phyloP scores from a whole-genome alignment of 345 rosid genomes.

The Cardiospermum halicacabum region DNA sequence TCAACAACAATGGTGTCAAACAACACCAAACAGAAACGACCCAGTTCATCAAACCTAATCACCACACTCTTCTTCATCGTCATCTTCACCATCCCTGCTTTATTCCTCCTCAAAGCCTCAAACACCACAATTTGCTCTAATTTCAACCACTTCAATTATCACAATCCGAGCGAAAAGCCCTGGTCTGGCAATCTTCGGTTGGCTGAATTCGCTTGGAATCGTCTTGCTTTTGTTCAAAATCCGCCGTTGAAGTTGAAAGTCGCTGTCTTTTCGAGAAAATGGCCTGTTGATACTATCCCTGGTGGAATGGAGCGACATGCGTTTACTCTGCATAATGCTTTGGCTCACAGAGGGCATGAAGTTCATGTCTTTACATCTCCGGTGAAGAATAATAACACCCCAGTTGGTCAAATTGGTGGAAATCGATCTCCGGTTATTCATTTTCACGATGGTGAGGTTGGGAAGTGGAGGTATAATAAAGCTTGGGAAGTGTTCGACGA shows the following conservation, averaged over 20 bases:
- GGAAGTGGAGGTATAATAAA: constrained; percentile 67
- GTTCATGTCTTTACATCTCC: constrained; percentile 93
- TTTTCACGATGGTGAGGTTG: constrained; percentile 68
- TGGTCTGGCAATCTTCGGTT: constrained; percentile 77
- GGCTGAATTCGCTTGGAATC: constrained; percentile 71
- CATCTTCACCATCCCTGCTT: constrained; percentile 73
- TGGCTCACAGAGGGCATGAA: constrained; percentile 73
- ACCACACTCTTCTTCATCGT: constrained; percentile 70
- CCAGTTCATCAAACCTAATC: constrained; percentile 32
- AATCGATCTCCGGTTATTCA: constrained; percentile 41
- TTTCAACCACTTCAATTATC: constrained; percentile 7
- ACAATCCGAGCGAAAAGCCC: constrained; percentile 15
- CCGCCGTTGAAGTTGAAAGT: constrained; percentile 43
- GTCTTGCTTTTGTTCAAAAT: constrained; percentile 32
- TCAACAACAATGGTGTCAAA: constrained; percentile 36
- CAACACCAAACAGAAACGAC: constrained; percentile 53
- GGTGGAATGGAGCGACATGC: constrained; percentile 99
- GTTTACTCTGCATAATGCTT: constrained; percentile 60
- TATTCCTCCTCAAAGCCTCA: constrained; percentile 65
- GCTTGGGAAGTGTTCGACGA: constrained; percentile 81
- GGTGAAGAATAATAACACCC: constrained; percentile 5
- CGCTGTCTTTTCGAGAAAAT: constrained; percentile 88
- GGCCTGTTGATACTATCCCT: constrained; percentile 69
- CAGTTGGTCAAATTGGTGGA: neutral
- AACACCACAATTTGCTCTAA: constrained; percentile 36